Conservation (phyloP, 2,329 filamentous ascomycete genomes). For the Alternaria viburni region DNA sequence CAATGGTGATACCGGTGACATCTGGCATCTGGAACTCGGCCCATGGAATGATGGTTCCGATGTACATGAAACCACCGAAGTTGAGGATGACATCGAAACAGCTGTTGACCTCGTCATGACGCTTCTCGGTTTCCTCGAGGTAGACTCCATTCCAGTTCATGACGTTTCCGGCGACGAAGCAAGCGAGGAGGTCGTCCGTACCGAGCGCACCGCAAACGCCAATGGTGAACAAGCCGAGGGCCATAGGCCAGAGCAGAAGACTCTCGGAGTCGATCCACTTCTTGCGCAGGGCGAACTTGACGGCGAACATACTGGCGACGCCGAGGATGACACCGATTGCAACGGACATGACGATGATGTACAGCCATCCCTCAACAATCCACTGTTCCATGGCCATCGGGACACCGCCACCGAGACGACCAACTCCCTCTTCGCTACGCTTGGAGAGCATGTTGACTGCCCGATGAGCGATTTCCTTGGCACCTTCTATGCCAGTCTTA, state of each 20-base stretch:
- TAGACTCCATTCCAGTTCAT: slow-evolving; percentile 70
- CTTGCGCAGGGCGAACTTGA: slow-evolving; percentile 50
- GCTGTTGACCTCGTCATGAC: slow-evolving; percentile 67
- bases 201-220: slow-evolving; percentile 63
- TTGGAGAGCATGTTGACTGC: slow-evolving; percentile 7
- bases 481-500: slow-evolving; percentile 17
- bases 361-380: slow-evolving; percentile 66
- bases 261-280: slow-evolving; percentile 60
- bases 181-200: slow-evolving; percentile 66
- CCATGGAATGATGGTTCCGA: slow-evolving; percentile 65
- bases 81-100: slow-evolving; percentile 65
- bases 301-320: slow-evolving; percentile 53
- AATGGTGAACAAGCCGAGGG: slow-evolving; percentile 60
- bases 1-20: slow-evolving; percentile 59
- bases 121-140: slow-evolving; percentile 60
- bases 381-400: slow-evolving; percentile 62
- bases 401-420: slow-evolving; percentile 60
- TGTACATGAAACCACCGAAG: slow-evolving; percentile 66
- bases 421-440: slow-evolving; percentile 49
- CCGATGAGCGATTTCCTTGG: background rate
- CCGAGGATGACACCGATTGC: slow-evolving; percentile 62
- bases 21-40: slow-evolving; percentile 60
- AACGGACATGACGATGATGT: slow-evolving; percentile 62
- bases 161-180: slow-evolving; percentile 64
- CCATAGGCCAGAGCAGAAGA: slow-evolving; percentile 59